Conservation (phyloP, 805 yeast genomes). For the Nakazawaea wyomingensis region DNA sequence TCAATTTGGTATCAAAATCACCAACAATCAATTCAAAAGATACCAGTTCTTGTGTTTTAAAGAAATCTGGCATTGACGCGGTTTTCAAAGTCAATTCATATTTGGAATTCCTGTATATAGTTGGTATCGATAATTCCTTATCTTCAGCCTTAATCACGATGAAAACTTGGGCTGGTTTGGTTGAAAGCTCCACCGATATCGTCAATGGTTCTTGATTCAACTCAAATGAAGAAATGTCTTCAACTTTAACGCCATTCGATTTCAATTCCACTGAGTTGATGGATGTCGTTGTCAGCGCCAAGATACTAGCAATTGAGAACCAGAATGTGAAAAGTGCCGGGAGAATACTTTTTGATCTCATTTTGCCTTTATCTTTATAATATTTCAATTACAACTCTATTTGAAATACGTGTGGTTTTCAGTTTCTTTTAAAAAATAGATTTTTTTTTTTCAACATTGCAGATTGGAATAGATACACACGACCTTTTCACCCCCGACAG, state of each 20-base stretch:
- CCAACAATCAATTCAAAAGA: slow-evolving; percentile 23
- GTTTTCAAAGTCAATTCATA: slow-evolving; percentile 17
- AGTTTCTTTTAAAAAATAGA: too few relatives aligned
- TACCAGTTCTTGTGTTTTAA: slow-evolving; percentile 18
- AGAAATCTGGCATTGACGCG: slow-evolving; percentile 19
- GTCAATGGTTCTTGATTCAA: slow-evolving; percentile 7
- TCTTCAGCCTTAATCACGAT: slow-evolving; percentile 11
- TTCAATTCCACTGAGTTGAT: slow-evolving; percentile 1
- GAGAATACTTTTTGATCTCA: neutral
- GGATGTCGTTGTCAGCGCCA: neutral
- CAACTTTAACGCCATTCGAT: neutral
- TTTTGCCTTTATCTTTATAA: neutral
- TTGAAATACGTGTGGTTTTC: neutral
- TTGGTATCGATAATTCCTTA: slow-evolving; percentile 21
- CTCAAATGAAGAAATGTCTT: slow-evolving; percentile 2
- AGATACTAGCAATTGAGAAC: neutral
- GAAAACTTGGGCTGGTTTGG: slow-evolving; percentile 23
- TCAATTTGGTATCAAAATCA: slow-evolving; percentile 19
- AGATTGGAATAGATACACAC: too few relatives aligned
- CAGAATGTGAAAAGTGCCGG: neutral
- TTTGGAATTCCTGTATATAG: slow-evolving; percentile 11
- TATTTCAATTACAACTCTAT: neutral
- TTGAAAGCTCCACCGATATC: slow-evolving; percentile 8
- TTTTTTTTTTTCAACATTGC: too few relatives aligned
- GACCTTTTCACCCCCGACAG: too few relatives aligned